A percentile compares a stretch with the other conserved stretches of the same genome.
Evolutionary conservation across 2,329 filamentous ascomycete species (phyloP).

Genomic region (Clonostachys byssicola): DNA sequence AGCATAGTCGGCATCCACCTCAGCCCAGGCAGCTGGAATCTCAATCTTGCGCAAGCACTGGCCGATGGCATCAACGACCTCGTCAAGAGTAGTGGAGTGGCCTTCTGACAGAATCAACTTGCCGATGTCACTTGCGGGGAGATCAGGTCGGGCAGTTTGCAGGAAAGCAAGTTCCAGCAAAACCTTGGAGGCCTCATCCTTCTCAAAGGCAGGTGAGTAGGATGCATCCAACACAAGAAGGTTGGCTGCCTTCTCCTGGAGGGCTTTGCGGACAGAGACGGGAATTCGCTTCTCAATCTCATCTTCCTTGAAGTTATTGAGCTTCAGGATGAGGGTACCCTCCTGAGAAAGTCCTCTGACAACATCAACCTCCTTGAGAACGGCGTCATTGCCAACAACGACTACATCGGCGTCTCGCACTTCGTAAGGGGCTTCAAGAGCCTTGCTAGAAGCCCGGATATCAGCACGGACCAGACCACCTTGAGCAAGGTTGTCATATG

Average conservation of each 20-base stretch:
- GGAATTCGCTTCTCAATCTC: constrained; percentile 86
- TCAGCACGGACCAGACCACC: constrained; percentile 83
- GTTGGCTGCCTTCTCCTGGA: constrained; percentile 66
- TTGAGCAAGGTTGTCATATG: constrained; percentile 60
- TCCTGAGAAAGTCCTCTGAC: constrained; percentile 65
- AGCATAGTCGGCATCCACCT: constrained; percentile 50
- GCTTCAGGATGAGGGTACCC: constrained; percentile 70
- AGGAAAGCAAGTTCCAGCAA: constrained; percentile 82
- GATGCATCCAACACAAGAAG: constrained; percentile 75
- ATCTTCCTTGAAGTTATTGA: constrained; percentile 79
- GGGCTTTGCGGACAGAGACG: constrained; percentile 61
- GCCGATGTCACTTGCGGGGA: constrained; percentile 56
- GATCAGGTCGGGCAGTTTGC: constrained; percentile 65
- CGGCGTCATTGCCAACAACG: constrained; percentile 73
- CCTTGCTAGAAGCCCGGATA: constrained; percentile 76
- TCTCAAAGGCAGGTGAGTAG: constrained; percentile 62
- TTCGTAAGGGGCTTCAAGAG: constrained; percentile 79
- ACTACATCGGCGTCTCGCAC: constrained; percentile 75
- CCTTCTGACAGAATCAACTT: constrained; percentile 61
- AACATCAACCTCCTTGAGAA: constrained; percentile 76
- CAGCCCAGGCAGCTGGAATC: constrained; percentile 76
- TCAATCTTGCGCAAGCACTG: constrained; percentile 70
- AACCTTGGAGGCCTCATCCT: constrained; percentile 61
- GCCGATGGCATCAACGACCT: constrained; percentile 64
- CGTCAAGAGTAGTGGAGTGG: constrained; percentile 40